Percentiles rank a stretch among this genome's conserved stretches.
Conservation (phyloP, 441 rosid genomes). For the Brassica balearica region DNA sequence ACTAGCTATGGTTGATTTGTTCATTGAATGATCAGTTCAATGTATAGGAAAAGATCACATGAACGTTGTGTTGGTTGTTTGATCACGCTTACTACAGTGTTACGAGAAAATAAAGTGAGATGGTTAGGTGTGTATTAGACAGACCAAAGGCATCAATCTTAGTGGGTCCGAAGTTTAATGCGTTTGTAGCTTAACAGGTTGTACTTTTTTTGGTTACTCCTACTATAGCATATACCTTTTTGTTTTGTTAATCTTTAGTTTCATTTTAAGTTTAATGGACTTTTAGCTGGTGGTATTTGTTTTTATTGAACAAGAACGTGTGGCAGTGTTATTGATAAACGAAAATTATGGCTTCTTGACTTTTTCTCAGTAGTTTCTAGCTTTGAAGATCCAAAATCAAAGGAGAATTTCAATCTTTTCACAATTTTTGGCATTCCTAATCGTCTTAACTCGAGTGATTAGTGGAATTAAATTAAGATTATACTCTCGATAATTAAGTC, state of each 20-base stretch:
- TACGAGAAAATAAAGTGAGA: slow-evolving; percentile 8
- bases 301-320: slow-evolving; percentile 38
- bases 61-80: slow-evolving; percentile 35
- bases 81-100: slow-evolving; percentile 34
- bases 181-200: slow-evolving; percentile 2
- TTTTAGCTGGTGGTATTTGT: slow-evolving; percentile 27
- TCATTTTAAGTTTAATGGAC: not conserved
- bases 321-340: slow-evolving; percentile 44
- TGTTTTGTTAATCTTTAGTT: not conserved
- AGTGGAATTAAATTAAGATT: slow-evolving; percentile 20
- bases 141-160: slow-evolving; percentile 19
- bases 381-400: slow-evolving; percentile 41
- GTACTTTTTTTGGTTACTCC: not conserved
- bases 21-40: slow-evolving; percentile 9
- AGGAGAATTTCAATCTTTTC: slow-evolving; percentile 25
- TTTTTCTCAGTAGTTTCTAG: slow-evolving; percentile 21
- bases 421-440: not conserved
- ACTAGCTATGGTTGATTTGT: slow-evolving; percentile 27
- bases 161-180: slow-evolving; percentile 37
- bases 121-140: slow-evolving; percentile 40
- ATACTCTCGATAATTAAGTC: not conserved
- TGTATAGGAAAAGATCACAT: slow-evolving; percentile 41
- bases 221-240: not conserved
- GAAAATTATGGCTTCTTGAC: slow-evolving; percentile 40
- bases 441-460: slow-evolving; percentile 30